Percentiles rank a stretch among this genome's conserved stretches.
phyloP scores from a whole-genome alignment of 2,329 filamentous ascomycete species.

The Celoporthe dispersa region DNA sequence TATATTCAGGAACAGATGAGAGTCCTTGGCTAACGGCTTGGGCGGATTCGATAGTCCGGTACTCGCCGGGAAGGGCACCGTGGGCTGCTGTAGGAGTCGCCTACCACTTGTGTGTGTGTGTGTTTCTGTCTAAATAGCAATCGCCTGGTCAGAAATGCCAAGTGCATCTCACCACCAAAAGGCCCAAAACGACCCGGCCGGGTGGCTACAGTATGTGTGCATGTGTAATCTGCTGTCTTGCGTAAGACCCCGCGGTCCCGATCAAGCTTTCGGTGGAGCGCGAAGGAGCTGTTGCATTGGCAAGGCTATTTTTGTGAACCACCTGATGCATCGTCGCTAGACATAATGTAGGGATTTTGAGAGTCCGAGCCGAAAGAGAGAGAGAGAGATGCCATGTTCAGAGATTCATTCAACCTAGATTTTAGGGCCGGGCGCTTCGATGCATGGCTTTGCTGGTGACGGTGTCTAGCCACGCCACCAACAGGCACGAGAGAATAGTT shows the following conservation, averaged over 20 bases:
- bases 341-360: background rate
- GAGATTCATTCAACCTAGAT: background rate
- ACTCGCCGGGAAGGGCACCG: background rate
- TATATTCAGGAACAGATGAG: constrained; percentile 27
- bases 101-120: background rate
- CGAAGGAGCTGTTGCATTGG: background rate
- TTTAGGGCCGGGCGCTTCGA: constrained; percentile 3
- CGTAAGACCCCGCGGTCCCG: background rate
- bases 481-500: background rate
- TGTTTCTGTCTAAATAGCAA: constrained; percentile 9
- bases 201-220: background rate
- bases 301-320: constrained; percentile 10
- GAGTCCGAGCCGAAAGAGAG: background rate
- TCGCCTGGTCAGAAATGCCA: background rate
- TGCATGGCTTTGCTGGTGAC: background rate
- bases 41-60: background rate
- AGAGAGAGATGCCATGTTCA: background rate
- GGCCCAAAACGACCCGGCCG: background rate
- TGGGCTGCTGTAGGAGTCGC: background rate
- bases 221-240: constrained; percentile 6
- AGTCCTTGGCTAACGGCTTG: background rate
- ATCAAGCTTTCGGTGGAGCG: background rate
- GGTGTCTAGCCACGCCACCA: background rate
- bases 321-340: background rate
- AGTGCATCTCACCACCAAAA: background rate